A percentile compares a stretch with the other conserved stretches of the same genome.
These are phyloP conservation scores for Elongisporangium anandrum DNA, from an alignment of 352 stramenopile species.

Conservation along the genomic window DNA sequence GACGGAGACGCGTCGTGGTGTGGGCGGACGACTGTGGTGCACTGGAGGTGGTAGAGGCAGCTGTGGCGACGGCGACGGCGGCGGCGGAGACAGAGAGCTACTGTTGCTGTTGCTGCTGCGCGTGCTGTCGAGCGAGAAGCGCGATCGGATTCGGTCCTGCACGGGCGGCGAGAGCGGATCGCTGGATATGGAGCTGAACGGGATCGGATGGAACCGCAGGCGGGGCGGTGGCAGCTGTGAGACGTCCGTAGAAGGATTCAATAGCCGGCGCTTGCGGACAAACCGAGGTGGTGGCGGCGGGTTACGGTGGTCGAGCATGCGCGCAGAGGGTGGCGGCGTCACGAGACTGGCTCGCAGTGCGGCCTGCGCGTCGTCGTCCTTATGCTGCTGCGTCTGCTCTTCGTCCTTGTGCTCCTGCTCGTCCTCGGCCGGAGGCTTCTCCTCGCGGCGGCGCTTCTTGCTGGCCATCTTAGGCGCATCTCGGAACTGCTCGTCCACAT, in stretches of 20 bases:
- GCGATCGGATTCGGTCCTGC: slow-evolving; percentile 7
- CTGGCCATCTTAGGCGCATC: not conserved
- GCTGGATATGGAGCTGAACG: not conserved
- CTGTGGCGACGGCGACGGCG: slow-evolving; percentile 13
- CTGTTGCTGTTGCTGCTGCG: slow-evolving; percentile 7
- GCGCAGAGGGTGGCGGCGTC: slow-evolving; percentile 54
- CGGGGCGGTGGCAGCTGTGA: slow-evolving; percentile 15
- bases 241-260: slow-evolving; percentile 4
- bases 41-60: slow-evolving; percentile 27
- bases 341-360: slow-evolving; percentile 39
- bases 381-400: slow-evolving; percentile 18
- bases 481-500: not conserved
- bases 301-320: slow-evolving; percentile 65
- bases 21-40: not conserved
- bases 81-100: slow-evolving; percentile 12
- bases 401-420: slow-evolving; percentile 11
- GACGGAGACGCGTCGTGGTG: slow-evolving; percentile 10
- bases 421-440: slow-evolving; percentile 17
- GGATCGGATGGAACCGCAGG: slow-evolving; percentile 2
- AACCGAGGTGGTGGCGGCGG: slow-evolving; percentile 52
- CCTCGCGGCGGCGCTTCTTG: slow-evolving; percentile 6
- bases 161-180: not conserved
- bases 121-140: not conserved
- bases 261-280: slow-evolving; percentile 21
- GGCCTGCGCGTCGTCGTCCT: slow-evolving; percentile 14